Base-by-base conservation (phyloP, 768 basidiomycete genomes). In the Pleurotus citrinopileatus region DNA sequence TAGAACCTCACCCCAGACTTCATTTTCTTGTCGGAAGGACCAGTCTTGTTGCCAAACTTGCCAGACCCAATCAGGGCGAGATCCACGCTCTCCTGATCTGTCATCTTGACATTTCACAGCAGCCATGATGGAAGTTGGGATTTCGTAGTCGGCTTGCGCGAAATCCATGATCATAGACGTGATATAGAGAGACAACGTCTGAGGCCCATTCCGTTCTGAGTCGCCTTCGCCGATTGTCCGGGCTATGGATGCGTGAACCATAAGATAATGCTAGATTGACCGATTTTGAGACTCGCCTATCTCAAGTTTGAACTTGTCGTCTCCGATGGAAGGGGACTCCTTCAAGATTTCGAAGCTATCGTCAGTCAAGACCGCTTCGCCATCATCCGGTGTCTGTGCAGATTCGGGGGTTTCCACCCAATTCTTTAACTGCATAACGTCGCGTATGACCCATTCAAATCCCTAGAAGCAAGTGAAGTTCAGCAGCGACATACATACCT, bases 41-140 rank as follows among this genome's bases (percentile, higher is more conserved):
- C 82, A 89, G 55, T 87, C 84, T 55, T 74, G 78, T 56, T 87
- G 81, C 82, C 86, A 87, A 52, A 70, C 70, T 54, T 88, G 83
- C 87, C 87, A 91, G 22, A 84, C 72, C 86, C 87, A 91, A 37
- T 87, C 80, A 26, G 84, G 72, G 13, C 86, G 80, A 0, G 83
- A 80, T 4, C 83, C 81, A 9, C 84, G 76, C 60, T 83, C 78
- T 4, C 87, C 87, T 9, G 70, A 67, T 44, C 79, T 74, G 57
- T 83, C 79, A 54, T 81, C 78, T 58, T 82, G 78, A 42, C 80
- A 83, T 61, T 84, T 87, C 55, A 91, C 84, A 10, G 84, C 87
- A 12, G 82, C 78, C 73, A 89, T 83, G 74, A 90, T 86, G 10
- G 86, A 81, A 4, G 84, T 78, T 9, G 74, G 72, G 51, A 79